Percentiles rank a stretch among this genome's conserved stretches.
Evolutionary conservation across 2,329 filamentous ascomycete species (phyloP).

Genomic region (Bipolaris bicolor): DNA sequence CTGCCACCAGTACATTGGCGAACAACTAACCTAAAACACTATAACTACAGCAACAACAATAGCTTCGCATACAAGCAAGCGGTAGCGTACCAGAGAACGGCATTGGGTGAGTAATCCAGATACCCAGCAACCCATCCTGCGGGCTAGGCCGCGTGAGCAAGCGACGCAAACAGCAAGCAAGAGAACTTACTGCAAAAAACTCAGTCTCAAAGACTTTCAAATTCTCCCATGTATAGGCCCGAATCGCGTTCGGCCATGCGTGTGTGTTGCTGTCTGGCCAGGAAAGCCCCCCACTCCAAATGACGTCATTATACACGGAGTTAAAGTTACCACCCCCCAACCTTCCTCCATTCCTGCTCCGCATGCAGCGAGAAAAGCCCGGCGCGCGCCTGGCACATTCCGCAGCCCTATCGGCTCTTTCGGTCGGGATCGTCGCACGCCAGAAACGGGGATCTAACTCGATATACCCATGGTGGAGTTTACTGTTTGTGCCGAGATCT

Average conservation of each 20-base stretch:
- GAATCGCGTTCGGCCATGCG: slow-evolving; percentile 2
- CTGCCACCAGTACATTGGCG: too few species aligned
- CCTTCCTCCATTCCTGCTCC: background rate
- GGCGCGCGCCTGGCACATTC: background rate
- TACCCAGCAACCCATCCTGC: background rate
- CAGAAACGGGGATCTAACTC: background rate
- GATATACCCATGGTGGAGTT: background rate
- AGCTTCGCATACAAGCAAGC: background rate
- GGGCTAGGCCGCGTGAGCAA: background rate
- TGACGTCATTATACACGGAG: slow-evolving; percentile 7
- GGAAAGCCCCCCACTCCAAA: background rate
- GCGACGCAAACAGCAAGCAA: background rate
- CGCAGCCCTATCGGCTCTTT: slow-evolving; percentile 4
- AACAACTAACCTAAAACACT: background rate
- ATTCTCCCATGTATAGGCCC: background rate
- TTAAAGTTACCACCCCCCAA: background rate
- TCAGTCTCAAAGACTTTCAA: background rate
- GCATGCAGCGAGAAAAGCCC: too few species aligned
- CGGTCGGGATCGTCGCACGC: too few species aligned
- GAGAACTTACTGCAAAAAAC: background rate
- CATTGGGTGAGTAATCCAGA: background rate
- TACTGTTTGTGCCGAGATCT: slow-evolving; percentile 1
- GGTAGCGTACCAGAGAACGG: background rate
- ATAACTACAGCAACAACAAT: background rate
- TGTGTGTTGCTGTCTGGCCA: slow-evolving; percentile 1